Base-by-base conservation (phyloP, 768 basidiomycete species). In the Hydnomerulius pinastri region DNA sequence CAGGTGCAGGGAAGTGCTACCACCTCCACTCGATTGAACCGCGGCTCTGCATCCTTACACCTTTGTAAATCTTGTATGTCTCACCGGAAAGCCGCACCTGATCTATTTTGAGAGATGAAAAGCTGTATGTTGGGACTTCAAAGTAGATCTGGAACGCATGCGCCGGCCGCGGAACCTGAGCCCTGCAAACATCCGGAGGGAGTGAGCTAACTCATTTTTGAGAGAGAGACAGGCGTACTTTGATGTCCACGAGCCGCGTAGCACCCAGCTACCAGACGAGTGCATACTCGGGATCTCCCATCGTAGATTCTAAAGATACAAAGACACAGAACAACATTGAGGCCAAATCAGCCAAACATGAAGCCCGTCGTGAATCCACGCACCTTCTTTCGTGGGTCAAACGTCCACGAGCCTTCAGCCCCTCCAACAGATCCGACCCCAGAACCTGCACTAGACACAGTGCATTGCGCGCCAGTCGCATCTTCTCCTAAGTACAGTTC, bases 51-150 rank as follows among this genome's bases (percentile, higher is more conserved):
- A 85, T 82, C 62, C 92, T 75, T 43, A 97, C 87, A 13, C 94
- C 94, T 68, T 95, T 96, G 72, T 89, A 97, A 10, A 90, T 89
- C 68, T 95, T 96, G 69, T 95, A 95, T 10, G 69, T 70, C 65
- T 94, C 91, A 11, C 87, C 85, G 2, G 76, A 84, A 23, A 91
- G 72, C 67, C 85, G 91, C 37, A 96, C 78, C 58, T 93, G 88
- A 51, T 94, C 90, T 4, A 96, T 85, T 60, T 88, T 90, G 39
- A 96, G 73, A 17, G 87, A 78, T 6, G 91, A 92, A 65, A 86
- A 90, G 29, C 84, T 85, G 61, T 88, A 73, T 12, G 82, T 59
- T 20, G 83, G 79, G 24, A 93, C 77, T 36, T 84, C 80, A 65
- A 92, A 96, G 17, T 72, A 73, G 40, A 92, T 75, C 58, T 82